These are phyloP conservation scores for Amanita rimosa DNA, from an alignment of 768 basidiomycete species.

Conservation along the genomic window DNA sequence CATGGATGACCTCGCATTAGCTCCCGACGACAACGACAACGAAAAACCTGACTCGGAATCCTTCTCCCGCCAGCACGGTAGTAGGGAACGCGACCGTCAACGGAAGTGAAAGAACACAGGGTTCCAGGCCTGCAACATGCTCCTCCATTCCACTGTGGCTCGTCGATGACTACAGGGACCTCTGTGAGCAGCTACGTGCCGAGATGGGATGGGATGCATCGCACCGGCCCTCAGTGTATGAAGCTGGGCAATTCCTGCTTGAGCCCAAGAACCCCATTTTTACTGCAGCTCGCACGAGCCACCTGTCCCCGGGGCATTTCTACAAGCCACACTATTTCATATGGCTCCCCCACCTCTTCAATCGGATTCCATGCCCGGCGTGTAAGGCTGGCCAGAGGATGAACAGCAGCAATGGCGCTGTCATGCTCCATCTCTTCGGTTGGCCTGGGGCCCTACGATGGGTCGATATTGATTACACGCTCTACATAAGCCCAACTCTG, in stretches of 20 bases:
- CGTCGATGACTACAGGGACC: neutral
- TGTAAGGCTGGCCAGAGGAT: conserved; percentile 6
- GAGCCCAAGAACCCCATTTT: neutral
- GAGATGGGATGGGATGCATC: neutral
- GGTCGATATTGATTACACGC: conserved; percentile 8
- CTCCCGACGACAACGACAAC: neutral
- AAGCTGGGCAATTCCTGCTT: neutral
- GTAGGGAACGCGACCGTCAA: neutral
- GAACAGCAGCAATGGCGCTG: conserved; percentile 3
- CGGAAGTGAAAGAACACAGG: neutral
- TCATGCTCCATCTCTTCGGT: conserved; percentile 4
- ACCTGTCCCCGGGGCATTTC: neutral
- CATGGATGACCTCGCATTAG: neutral
- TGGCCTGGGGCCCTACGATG: conserved; percentile 9
- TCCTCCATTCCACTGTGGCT: conserved; percentile 1
- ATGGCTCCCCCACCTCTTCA: conserved; percentile 11
- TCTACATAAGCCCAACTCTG: no score
- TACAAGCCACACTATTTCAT: conserved; percentile 7
- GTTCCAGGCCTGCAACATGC: neutral
- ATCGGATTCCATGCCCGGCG: conserved; percentile 9
- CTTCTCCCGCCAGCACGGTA: neutral
- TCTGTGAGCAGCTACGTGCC: neutral
- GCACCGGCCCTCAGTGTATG: neutral
- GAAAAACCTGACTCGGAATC: neutral
- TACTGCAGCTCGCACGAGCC: neutral